Evolutionary conservation across 768 basidiomycete species (phyloP), one percentile per base, ranked within the genome.

Genomic region (Artomyces pyxidatus): DNA sequence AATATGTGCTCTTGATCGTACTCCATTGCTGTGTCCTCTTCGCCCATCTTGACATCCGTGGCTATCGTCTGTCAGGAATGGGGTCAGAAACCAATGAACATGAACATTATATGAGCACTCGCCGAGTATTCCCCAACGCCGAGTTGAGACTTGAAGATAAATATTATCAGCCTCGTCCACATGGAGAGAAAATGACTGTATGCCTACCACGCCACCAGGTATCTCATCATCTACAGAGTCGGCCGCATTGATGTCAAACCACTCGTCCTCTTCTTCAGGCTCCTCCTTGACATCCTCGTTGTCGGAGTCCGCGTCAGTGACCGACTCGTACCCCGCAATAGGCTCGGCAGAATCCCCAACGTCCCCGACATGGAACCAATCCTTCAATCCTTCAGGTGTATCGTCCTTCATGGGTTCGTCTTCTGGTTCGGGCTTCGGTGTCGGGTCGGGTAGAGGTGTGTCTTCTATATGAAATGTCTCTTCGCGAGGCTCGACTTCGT

Each of bases 1-100:
- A 96, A 95, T 45, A 94, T 88, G 53, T 71, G 66, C 21, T 80
- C 77, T 39, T 79, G 72, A 63, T 95, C 90, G 51, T 95, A 94
- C 54, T 85, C 80, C 73, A 77, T 81, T 2, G 79, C 86, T 22
- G 65, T 64, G 0, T 78, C 72, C 25, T 68, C 73, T 58, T 88
- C 88, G 11, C 88, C 90, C 88, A 93, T 92, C 19, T 45, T 30
- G 37, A 25, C 19, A 37, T 30, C 4, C 19, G 32, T 7, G 12
- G 32, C 7, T 7, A 35, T 35, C 17, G 32, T 17, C 32, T 4
- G 32, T 35, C 14, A 35, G 14, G 17, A 17, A 12, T 35, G 17
- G 17, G 32, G 32, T 35, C 32, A 35, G 32, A 7, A 3, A 35
- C 12, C 17, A 17, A 3, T 17, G 3, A 12, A 35, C 32, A 35